phyloP scores from a whole-genome alignment of 306 rosid genomes.

The Fagus crenata region DNA sequence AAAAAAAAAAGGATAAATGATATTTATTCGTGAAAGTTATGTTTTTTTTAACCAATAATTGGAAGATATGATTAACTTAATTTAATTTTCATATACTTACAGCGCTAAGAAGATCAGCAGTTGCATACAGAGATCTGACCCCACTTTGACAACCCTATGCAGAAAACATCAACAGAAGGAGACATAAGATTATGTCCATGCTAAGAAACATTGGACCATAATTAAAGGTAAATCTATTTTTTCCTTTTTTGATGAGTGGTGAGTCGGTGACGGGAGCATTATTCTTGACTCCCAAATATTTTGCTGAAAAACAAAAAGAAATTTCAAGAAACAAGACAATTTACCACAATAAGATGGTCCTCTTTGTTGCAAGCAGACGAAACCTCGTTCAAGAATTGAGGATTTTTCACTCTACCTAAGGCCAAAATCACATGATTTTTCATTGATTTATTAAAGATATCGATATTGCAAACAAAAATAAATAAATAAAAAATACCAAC shows the following conservation, averaged over 20 bases:
- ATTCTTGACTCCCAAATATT: neutral
- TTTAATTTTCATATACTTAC: conserved; percentile 44
- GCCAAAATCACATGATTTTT: conserved; percentile 4
- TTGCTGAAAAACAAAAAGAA: neutral
- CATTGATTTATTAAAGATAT: neutral
- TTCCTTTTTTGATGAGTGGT: too few relatives aligned
- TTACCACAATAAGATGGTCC: conserved; percentile 73
- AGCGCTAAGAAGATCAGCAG: conserved; percentile 52
- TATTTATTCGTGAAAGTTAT: too few relatives aligned
- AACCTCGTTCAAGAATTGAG: conserved; percentile 55
- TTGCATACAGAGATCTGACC: conserved; percentile 65
- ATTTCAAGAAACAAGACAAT: neutral
- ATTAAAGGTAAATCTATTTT: too few relatives aligned
- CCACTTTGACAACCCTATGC: conserved; percentile 83
- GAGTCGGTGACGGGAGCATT: neutral
- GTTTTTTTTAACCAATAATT: too few relatives aligned
- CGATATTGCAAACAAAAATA: neutral
- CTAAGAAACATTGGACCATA: too few relatives aligned
- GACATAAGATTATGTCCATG: neutral
- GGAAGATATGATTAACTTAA: neutral
- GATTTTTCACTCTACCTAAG: conserved; percentile 71
- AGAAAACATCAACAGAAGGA: conserved; percentile 3
- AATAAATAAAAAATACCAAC: too few relatives aligned
- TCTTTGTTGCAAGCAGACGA: conserved; percentile 59
- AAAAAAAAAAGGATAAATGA: too few relatives aligned